Base-by-base conservation (phyloP, 1,284 basidiomycete species). In the Ceratobasidium sp. region DNA sequence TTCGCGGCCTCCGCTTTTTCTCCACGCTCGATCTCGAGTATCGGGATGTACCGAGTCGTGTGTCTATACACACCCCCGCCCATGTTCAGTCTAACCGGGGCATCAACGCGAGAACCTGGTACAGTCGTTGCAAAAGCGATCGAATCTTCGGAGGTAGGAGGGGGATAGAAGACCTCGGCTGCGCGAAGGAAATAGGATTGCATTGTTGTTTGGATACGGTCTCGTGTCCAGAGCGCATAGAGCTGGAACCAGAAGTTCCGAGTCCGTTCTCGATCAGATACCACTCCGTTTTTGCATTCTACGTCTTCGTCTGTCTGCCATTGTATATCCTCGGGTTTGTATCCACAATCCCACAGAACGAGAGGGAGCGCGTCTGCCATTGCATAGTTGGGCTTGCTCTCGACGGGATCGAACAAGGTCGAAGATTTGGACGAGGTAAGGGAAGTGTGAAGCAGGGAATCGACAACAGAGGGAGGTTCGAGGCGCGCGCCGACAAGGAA, bases 291-390 rank as follows among this genome's bases (percentile, higher is more conserved):
- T 74, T 77, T 63, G 51, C 53, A 51, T 59, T 71, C 24, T 73
- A 66, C 84, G 78, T 82, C 86, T 69, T 81, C 77, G 29, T 91
- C 91, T 1, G 88, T 89, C 44, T 90, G 88, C 97, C 97, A 99
- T 72, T 86, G 82, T 0, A 95, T 84, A 53, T 91, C 90, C 15
- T 84, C 84, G 6, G 88, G 87, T 15, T 87, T 84, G 82, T 95
- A 99, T 0, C 87, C 91, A 80, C 96, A 97, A 59, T 96, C 92
- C 93, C 96, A 98, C 1, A 99, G 88, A 81, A 98, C 89, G 33
- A 99, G 87, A 0, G 98, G 97, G 0, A 98, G 86, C 0, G 90
- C 93, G 75, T 96, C 91, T 3, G 96, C 95, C 93, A 99, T 98
- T 79, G 93, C 91, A 81, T 98, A 99, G 74, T 90, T 89, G 0